phyloP scores from a whole-genome alignment of 257 asterid genomes.

The Solanum tacnaense region DNA sequence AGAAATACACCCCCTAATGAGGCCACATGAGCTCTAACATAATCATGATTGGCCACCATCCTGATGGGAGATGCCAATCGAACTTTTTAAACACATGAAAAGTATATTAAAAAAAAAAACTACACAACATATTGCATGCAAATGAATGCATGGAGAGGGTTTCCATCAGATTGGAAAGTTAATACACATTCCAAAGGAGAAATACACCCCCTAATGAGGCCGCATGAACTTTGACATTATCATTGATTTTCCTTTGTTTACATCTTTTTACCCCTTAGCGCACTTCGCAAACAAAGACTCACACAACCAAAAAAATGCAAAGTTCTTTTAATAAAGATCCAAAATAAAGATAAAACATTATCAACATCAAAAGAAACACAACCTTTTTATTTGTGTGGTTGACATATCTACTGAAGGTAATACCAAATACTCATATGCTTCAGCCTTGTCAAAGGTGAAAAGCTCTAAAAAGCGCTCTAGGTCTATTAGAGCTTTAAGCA shows the following conservation, averaged over 20 bases:
- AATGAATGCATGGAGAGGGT: background rate
- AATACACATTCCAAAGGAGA: background rate
- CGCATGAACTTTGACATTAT: background rate
- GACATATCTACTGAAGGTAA: background rate
- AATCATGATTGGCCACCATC: constrained; percentile 33
- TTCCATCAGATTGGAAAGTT: background rate
- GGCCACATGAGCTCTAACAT: background rate
- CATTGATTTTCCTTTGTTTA: background rate
- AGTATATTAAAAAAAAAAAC: background rate
- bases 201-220: background rate
- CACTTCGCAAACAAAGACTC: background rate
- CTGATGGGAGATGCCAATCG: constrained; percentile 20
- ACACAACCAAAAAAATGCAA: background rate
- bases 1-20: background rate
- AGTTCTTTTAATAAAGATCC: background rate
- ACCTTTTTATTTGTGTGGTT: background rate
- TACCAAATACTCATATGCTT: background rate
- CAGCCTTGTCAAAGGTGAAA: background rate
- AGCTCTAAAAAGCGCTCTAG: background rate
- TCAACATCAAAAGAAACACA: background rate
- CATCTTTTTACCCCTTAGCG: background rate
- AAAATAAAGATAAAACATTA: background rate
- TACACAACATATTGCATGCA: background rate
- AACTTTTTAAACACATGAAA: background rate
- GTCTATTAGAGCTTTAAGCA: background rate